A percentile compares a stretch with the other conserved stretches of the same genome.
Evolutionary conservation across 2,329 filamentous ascomycete species (phyloP).

Genomic region (Lachnellula suecica): DNA sequence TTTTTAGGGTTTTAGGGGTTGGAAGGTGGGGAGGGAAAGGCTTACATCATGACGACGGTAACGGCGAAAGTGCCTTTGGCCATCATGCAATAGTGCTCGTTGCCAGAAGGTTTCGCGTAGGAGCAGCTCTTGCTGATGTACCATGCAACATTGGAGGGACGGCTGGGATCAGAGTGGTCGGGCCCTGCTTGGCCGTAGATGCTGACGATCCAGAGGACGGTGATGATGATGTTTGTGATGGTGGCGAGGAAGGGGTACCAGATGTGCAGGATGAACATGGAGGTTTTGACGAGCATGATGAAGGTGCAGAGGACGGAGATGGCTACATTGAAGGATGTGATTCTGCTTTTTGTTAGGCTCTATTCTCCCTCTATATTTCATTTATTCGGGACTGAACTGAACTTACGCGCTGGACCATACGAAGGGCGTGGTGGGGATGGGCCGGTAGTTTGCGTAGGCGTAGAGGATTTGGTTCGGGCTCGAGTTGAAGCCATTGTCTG

Average conservation of each 20-base stretch:
- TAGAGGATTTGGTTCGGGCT: constrained; percentile 69
- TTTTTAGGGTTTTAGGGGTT: not conserved
- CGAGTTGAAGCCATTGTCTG: constrained; percentile 71
- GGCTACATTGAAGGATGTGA: constrained; percentile 75
- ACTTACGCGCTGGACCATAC: constrained; percentile 74
- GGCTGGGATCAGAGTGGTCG: constrained; percentile 65
- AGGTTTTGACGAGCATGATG: constrained; percentile 68
- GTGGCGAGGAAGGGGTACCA: constrained; percentile 67
- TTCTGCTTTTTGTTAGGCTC: constrained; percentile 46
- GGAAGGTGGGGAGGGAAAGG: constrained; percentile 24
- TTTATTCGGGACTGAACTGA: not conserved
- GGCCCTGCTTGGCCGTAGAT: constrained; percentile 71
- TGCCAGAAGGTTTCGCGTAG: constrained; percentile 53
- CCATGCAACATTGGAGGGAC: constrained; percentile 66
- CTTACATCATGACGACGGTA: constrained; percentile 68
- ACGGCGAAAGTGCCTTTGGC: constrained; percentile 67
- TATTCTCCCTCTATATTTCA: not conserved
- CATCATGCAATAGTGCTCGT: constrained; percentile 61
- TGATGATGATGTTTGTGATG: constrained; percentile 55
- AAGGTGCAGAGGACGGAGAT: constrained; percentile 76
- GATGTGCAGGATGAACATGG: constrained; percentile 68
- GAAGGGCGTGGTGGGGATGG: constrained; percentile 61
- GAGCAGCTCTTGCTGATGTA: constrained; percentile 71
- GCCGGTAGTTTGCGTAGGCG: constrained; percentile 69
- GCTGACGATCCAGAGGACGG: constrained; percentile 63